These are phyloP conservation scores for Westerdykella sp. DNA, from an alignment of 2,329 filamentous ascomycete genomes.

Conservation along the genomic window DNA sequence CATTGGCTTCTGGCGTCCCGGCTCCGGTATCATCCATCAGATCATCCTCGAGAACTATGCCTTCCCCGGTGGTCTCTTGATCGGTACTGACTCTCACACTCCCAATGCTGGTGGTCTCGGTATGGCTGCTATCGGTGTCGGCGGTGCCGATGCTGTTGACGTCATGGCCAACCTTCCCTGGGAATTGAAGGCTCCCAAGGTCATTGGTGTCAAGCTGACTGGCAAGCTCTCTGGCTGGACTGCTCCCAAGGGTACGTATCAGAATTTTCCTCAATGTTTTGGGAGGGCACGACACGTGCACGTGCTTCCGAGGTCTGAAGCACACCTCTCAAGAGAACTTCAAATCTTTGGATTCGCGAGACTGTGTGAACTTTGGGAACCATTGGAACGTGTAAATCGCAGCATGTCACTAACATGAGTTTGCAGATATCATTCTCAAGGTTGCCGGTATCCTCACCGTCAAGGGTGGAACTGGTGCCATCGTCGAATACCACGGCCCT, in stretches of 20 bases:
- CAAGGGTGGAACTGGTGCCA: constrained; percentile 93
- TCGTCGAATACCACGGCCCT: constrained; percentile 70
- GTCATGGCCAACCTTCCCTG: constrained; percentile 96
- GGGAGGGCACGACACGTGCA: no score
- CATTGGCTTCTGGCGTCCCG: constrained; percentile 99
- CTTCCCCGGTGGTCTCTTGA: constrained; percentile 96
- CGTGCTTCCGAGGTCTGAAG: no score
- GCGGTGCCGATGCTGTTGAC: constrained; percentile 96
- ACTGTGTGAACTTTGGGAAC: no score
- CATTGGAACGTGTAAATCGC: no score
- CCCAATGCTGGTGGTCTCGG: constrained; percentile 95
- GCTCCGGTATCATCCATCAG: constrained; percentile 99
- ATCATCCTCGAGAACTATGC: constrained; percentile 98
- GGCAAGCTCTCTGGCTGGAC: constrained; percentile 88
- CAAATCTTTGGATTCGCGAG: no score
- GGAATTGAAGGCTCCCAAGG: constrained; percentile 96
- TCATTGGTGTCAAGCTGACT: constrained; percentile 93
- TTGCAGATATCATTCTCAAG: constrained; percentile 86
- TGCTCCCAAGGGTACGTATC: constrained; percentile 70
- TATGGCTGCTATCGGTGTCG: constrained; percentile 91
- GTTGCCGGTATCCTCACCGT: constrained; percentile 94
- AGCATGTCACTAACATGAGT: constrained; percentile 7
- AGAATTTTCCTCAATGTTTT: no score
- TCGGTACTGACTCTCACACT: constrained; percentile 96
- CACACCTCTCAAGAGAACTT: no score